Evolutionary conservation across 345 rosid genomes (phyloP).

Genomic region (Bruguiera parviflora): DNA sequence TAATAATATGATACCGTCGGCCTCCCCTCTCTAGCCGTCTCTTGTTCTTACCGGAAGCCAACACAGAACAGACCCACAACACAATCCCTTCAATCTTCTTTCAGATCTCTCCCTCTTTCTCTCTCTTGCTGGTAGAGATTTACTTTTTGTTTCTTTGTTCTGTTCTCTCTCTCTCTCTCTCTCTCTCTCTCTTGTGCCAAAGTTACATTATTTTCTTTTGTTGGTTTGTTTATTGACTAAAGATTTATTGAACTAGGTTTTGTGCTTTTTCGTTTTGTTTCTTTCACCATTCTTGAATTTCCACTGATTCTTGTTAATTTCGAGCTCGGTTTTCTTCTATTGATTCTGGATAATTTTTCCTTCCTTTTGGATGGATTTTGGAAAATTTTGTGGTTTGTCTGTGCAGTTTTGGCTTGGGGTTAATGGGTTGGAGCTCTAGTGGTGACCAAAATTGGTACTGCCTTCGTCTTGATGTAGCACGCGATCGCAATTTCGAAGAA

Average conservation of each 20-base stretch:
- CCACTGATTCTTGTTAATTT: background rate
- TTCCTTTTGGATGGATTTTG: background rate
- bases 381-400: constrained; percentile 14
- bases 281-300: background rate
- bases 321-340: constrained; percentile 16
- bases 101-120: constrained; percentile 28
- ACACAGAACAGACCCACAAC: background rate
- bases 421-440: constrained; percentile 47
- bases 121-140: constrained; percentile 15
- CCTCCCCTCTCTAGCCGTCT: background rate
- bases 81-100: constrained; percentile 6
- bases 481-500: constrained; percentile 27
- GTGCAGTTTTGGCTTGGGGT: constrained; percentile 41
- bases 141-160: background rate
- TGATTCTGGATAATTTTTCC: background rate
- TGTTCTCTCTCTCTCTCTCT: background rate
- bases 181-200: background rate
- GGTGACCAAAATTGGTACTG: constrained; percentile 39
- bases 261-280: background rate
- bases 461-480: constrained; percentile 29
- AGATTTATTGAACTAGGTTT: constrained; percentile 7
- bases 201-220: background rate
- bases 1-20: background rate
- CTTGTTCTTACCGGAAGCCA: background rate
- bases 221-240: background rate